Conservation (phyloP, 2,329 filamentous ascomycete species). For the Hypoxylon sp. region DNA sequence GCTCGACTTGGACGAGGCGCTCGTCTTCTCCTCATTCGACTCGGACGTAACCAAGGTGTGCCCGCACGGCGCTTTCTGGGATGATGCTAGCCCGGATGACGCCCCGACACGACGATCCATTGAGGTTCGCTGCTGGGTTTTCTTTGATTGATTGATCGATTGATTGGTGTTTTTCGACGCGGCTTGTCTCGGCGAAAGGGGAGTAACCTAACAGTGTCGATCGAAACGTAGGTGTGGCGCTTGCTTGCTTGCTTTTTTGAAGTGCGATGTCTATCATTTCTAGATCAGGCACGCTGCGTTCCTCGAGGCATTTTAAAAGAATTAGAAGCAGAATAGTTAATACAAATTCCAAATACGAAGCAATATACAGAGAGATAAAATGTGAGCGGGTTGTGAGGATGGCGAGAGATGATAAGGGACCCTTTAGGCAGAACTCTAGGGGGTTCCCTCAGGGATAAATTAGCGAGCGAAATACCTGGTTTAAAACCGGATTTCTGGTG, state of each 20-base stretch:
- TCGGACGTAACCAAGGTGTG: constrained; percentile 50
- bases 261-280: constrained; percentile 40
- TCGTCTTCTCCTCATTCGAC: constrained; percentile 53
- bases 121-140: constrained; percentile 52
- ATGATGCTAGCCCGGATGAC: constrained; percentile 47
- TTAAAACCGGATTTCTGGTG: constrained; percentile 40
- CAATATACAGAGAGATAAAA: constrained; percentile 27
- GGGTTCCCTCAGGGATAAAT: constrained; percentile 25
- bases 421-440: constrained; percentile 38
- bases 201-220: constrained; percentile 20
- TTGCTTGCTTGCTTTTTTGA: constrained; percentile 13
- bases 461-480: constrained; percentile 11
- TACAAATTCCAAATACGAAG: constrained; percentile 29
- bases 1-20: constrained; percentile 49
- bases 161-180: constrained; percentile 10
- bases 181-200: constrained; percentile 19
- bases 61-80: constrained; percentile 54
- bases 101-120: constrained; percentile 51
- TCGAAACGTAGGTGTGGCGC: constrained; percentile 17
- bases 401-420: constrained; percentile 20
- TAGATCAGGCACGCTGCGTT: constrained; percentile 32
- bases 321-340: constrained; percentile 32
- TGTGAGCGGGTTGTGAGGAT: constrained; percentile 13
- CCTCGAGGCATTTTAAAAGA: constrained; percentile 15
- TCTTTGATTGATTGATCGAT: constrained; percentile 44